Evolutionary conservation across 495 filamentous ascomycete species (phyloP), one percentile per base, ranked within the genome.

Genomic region (Parathielavia hyrcaniae): DNA sequence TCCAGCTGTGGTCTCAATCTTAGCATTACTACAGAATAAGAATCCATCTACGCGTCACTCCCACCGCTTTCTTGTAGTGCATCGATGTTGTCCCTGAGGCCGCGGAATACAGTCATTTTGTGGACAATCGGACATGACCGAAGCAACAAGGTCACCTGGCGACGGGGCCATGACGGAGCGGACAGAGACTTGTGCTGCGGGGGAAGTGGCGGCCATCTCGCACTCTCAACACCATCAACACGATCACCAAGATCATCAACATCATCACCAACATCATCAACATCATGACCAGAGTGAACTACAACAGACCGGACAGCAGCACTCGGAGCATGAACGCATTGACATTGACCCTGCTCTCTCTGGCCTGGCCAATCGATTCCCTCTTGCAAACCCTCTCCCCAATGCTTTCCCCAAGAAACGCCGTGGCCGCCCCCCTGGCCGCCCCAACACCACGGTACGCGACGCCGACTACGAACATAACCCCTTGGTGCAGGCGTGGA

Each of bases 401-500:
- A 34, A 60, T 10, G 52, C 64, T 11, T 69, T 71, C 36, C 65
- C 67, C 34, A 67, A 68, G 56, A 66, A 64, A 34, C 65, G 69
- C 22, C 67, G 69, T 3, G 69, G 69, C 20, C 65, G 69, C 10
- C 69, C 69, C 1, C 69, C 69, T 0, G 69, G 69, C 8, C 67
- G 69, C 1, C 69, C 69, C 20, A 71, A 71, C 45, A 60, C 53
- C 40, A 68, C 62, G 13, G 67, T 68, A 1, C 59, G 58, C 35
- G 69, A 71, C 41, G 50, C 61, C 41, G 67, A 71, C 30, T 71
- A 69, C 61, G 51, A 60, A 17, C 39, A 58, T 12, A 65, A 71
- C 44, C 56, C 61, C 0, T 45, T 66, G 8, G 69, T 71, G 22
- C 54, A 62, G 51, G 57, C 46, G 1, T 71, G 69, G 69, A 71